Base-by-base conservation (phyloP, 768 basidiomycete genomes). In the Russula griseocarnosa region DNA sequence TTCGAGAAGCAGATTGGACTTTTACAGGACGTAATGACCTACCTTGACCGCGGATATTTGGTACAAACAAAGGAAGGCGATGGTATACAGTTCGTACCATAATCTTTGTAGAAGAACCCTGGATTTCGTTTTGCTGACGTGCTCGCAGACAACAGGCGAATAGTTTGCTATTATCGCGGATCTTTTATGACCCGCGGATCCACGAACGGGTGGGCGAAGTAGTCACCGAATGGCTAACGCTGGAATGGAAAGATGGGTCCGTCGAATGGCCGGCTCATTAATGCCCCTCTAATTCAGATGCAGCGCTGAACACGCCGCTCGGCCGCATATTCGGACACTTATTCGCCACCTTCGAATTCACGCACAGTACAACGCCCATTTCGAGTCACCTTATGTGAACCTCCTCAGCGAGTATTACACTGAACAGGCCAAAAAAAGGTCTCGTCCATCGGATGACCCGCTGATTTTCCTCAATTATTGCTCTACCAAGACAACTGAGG, bases 1-100 rank as follows among this genome's bases (percentile, higher is more conserved):
- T 91, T 87, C 50, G 83, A 87, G 67, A 73, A 73, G 38, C 80
- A 83, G 71, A 78, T 90, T 67, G 88, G 73, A 84, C 79, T 54
- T 20, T 46, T 61, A 47, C 13, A 51, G 44, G 55, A 44, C 28
- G 57, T 63, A 10, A 60, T 66, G 40, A 58, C 38, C 10, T 38
- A 32, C 22, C 38, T 55, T 18, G 58, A 49, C 63, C 61, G 61
- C 59, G 57, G 47, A 16, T 59, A 18, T 51, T 5, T 63, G 36
- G 10, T 26, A 28, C 63, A 65, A 34, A 57, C 55, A 34, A 57
- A 22, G 24, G 26, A 66, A 90, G 88, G 73, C 73, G 76, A 69
- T 11, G 55, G 80, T 76, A 61, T 58, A 40, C 60, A 51, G 68
- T 69, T 32, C 47, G 68, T 53, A 22, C 13, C 30, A 22, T 24